Conservation (phyloP, 345 rosid genomes). For the Euclidium syriacum region DNA sequence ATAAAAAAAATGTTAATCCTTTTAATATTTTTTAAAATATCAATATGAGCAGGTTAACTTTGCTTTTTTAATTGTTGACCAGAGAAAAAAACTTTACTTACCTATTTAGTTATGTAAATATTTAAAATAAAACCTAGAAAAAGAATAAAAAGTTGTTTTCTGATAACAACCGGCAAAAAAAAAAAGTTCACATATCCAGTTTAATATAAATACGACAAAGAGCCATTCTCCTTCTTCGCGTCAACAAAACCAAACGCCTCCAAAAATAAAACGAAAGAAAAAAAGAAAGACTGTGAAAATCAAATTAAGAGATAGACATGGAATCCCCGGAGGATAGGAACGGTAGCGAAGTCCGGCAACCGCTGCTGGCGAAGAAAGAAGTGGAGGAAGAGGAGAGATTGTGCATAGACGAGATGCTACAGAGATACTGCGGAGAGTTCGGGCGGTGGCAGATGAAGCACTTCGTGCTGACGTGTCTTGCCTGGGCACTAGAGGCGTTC, state of each 20-base stretch:
- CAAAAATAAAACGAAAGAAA: background rate
- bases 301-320: background rate
- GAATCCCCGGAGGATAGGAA: background rate
- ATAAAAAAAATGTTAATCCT: too few species aligned
- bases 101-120: background rate
- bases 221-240: background rate
- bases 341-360: slow-evolving; percentile 17
- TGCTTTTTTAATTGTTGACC: too few species aligned
- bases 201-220: background rate
- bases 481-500: slow-evolving; percentile 90
- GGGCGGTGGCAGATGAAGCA: slow-evolving; percentile 86
- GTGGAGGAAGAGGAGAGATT: slow-evolving; percentile 39
- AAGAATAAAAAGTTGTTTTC: background rate
- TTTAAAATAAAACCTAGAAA: background rate
- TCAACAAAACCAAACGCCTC: slow-evolving; percentile 12
- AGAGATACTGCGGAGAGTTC: slow-evolving; percentile 77
- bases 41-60: too few species aligned
- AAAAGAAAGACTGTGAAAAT: background rate
- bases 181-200: background rate
- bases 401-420: slow-evolving; percentile 71
- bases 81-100: too few species aligned
- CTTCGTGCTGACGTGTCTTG: slow-evolving; percentile 73
- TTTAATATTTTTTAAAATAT: too few species aligned
- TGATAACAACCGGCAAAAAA: slow-evolving; percentile 10
- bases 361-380: slow-evolving; percentile 26